phyloP scores from a whole-genome alignment of 306 rosid species.

The Sindora glabra region DNA sequence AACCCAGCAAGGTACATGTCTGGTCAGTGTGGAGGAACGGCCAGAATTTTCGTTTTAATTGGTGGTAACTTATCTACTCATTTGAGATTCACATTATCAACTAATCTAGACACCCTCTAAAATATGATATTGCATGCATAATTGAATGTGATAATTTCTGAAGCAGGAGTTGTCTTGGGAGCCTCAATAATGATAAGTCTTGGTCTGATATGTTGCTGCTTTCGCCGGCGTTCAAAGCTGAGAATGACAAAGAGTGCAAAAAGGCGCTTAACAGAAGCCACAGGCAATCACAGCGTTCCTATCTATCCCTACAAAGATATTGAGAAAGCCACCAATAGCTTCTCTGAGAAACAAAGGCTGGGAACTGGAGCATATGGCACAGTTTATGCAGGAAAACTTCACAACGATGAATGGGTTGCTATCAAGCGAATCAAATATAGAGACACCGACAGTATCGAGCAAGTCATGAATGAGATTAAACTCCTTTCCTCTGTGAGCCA shows the following conservation, averaged over 20 bases:
- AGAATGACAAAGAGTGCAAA: conserved; percentile 56
- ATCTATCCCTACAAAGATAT: conserved; percentile 71
- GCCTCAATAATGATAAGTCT: conserved; percentile 34
- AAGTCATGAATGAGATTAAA: conserved; percentile 78
- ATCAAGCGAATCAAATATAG: conserved; percentile 66
- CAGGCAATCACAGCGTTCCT: conserved; percentile 55
- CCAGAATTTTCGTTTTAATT: conserved; percentile 49
- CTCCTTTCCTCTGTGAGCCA: conserved; percentile 77
- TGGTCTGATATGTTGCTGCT: conserved; percentile 46
- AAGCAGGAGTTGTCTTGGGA: conserved; percentile 49
- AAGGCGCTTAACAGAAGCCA: conserved; percentile 74
- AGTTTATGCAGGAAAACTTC: conserved; percentile 77
- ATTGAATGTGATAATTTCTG: background rate
- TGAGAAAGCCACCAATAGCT: conserved; percentile 69
- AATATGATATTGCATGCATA: background rate
- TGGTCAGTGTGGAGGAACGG: conserved; percentile 61
- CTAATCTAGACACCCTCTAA: too few species aligned
- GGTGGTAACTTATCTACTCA: conserved; percentile 47
- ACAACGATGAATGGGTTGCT: conserved; percentile 65
- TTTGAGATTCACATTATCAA: background rate
- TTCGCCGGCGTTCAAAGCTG: conserved; percentile 44
- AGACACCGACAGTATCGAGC: conserved; percentile 67
- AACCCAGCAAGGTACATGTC: conserved; percentile 47
- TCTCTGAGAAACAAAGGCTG: conserved; percentile 69
- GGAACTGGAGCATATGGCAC: conserved; percentile 93